These are phyloP conservation scores for Ophiostoma fasciatum DNA, from an alignment of 2,329 filamentous ascomycete species.

Conservation along the genomic window DNA sequence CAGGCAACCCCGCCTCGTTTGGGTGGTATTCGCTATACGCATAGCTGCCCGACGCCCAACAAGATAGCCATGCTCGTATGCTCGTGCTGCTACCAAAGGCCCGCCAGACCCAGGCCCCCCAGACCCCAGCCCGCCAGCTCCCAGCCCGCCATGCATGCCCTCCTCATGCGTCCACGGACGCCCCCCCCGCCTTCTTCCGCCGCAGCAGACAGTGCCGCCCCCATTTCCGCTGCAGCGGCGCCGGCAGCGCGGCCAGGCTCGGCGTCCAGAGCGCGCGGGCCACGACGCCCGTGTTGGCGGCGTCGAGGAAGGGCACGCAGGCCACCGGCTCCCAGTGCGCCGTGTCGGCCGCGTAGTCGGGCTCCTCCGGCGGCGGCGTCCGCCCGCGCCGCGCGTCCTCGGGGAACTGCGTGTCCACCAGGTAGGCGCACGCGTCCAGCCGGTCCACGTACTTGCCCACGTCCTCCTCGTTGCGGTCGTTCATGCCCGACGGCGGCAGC, in stretches of 20 bases:
- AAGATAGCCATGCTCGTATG: no score
- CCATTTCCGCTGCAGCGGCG: conserved; percentile 60
- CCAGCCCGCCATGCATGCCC: no score
- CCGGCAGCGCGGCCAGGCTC: conserved; percentile 52
- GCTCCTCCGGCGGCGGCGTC: conserved; percentile 51
- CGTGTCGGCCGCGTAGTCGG: conserved; percentile 60
- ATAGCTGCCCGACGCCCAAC: no score
- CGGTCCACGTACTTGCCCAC: conserved; percentile 70
- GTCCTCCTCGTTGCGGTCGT: conserved; percentile 82
- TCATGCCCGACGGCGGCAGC: conserved; percentile 70
- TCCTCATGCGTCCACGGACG: no score
- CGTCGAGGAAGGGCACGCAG: conserved; percentile 71
- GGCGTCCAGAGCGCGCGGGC: conserved; percentile 75
- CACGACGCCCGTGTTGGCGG: conserved; percentile 54
- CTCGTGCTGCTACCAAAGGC: no score
- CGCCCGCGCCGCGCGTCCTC: conserved; percentile 22
- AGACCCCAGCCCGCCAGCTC: no score
- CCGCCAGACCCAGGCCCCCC: no score
- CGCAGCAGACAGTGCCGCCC: conserved; percentile 73
- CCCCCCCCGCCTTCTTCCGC: conserved; percentile 1
- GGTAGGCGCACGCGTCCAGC: conserved; percentile 60
- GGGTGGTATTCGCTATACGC: no score
- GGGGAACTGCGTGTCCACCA: conserved; percentile 78
- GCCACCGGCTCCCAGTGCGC: conserved; percentile 64
- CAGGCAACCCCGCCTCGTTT: no score